Evolutionary conservation across 129 eudicot genomes (phyloP), one percentile per base, ranked within the genome.

Genomic region (Pseudognaphalium luteoalbum): DNA sequence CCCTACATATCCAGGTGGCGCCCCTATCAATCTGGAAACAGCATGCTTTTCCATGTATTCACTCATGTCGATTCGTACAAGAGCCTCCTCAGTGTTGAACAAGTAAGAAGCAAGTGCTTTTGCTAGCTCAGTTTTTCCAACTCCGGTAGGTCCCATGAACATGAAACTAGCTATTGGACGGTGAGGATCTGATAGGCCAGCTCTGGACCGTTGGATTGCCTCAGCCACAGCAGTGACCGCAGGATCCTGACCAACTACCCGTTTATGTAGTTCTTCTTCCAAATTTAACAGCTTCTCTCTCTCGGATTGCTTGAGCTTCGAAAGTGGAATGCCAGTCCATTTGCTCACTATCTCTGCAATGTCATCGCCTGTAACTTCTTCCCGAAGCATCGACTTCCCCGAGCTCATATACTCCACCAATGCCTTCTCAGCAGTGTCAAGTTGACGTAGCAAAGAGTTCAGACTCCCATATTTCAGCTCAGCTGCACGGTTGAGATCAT

Each of bases 91-190:
- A 6, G 99, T 91, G 88, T 95, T 91, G 78, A 95, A 95, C 87
- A 95, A 52, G 66, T 89, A 95, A 51, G 96, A 83, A 6, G 99
- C 97, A 62, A 95, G 91, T 29, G 99, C 96, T 87, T 95, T 95
- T 20, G 99, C 99, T 20, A 95, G 87, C 87, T 95, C 99, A 0
- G 99, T 95, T 83, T 95, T 95, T 21, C 97, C 99, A 10, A 95
- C 99, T 37, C 97, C 99, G 0, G 97, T 95, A 16, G 99, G 99
- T 33, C 99, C 99, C 99, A 95, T 95, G 86, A 95, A 95, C 99
- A 95, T 95, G 82, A 95, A 95, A 69, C 99, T 95, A 20, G 99
- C 99, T 82, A 91, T 95, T 12, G 97, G 97, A 41, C 99, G 97
- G 77, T 88, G 90, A 33, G 99, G 99, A 85, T 95, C 99, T 15